These are phyloP conservation scores for Mercurialis annua DNA, from an alignment of 345 rosid species.

Conservation along the genomic window DNA sequence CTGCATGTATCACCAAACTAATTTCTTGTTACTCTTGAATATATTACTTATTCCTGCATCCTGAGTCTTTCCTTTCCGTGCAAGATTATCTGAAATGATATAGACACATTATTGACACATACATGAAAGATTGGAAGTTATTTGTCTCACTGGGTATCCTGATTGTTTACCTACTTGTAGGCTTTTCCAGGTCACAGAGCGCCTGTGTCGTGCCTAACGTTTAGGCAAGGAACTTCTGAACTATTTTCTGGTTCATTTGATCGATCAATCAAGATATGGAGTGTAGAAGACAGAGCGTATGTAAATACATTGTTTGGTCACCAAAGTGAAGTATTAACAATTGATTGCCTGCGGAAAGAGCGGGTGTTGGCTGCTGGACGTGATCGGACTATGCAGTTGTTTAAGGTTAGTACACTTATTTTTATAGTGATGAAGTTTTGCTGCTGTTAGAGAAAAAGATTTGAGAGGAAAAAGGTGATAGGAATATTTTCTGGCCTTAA, in stretches of 20 bases:
- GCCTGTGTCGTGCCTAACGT: slow-evolving; percentile 77
- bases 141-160: slow-evolving; percentile 20
- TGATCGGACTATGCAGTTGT: slow-evolving; percentile 81
- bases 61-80: not conserved
- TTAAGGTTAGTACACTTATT: slow-evolving; percentile 37
- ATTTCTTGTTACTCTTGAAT: slow-evolving; percentile 3
- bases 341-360: slow-evolving; percentile 78
- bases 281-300: slow-evolving; percentile 82
- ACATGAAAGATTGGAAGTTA: not conserved
- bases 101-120: not conserved
- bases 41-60: not conserved
- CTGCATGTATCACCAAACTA: not conserved
- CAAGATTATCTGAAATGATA: not conserved
- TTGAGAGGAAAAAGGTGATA: not conserved
- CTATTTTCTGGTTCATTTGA: slow-evolving; percentile 98
- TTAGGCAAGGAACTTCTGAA: slow-evolving; percentile 81
- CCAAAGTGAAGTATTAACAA: slow-evolving; percentile 67
- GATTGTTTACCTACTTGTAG: slow-evolving; percentile 35
- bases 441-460: not conserved
- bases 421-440: not conserved
- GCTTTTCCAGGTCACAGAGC: slow-evolving; percentile 92
- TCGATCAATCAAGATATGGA: slow-evolving; percentile 90
- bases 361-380: slow-evolving; percentile 77
- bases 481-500: not conserved
- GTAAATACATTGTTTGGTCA: slow-evolving; percentile 74